Conservation (phyloP, 1,284 basidiomycete species). For the Lentinula novae-zelandiae region DNA sequence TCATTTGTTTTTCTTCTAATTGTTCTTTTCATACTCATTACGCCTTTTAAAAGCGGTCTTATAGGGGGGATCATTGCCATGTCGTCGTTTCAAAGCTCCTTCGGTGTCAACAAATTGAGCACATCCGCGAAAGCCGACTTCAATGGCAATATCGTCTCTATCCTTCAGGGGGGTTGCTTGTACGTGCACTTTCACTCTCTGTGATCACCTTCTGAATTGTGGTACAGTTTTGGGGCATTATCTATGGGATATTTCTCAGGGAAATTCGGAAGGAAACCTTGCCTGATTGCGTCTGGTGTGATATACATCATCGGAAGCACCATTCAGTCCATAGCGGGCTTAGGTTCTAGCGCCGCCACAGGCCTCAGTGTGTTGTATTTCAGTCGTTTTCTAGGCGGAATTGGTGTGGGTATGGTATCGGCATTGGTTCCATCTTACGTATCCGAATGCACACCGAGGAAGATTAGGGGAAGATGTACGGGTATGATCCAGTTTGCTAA, state of each 20-base stretch:
- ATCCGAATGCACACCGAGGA: conserved; percentile 52
- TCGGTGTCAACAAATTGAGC: conserved; percentile 37
- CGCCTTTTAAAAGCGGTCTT: conserved; percentile 33
- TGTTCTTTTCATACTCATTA: background rate
- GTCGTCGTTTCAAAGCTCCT: conserved; percentile 41
- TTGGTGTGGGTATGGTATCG: conserved; percentile 50
- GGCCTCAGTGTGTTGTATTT: conserved; percentile 44
- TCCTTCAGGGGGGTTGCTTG: conserved; percentile 58
- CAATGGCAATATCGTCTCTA: conserved; percentile 53
- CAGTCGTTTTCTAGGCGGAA: conserved; percentile 43
- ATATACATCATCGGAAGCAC: conserved; percentile 55
- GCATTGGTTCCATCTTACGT: conserved; percentile 56
- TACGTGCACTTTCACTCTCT: conserved; percentile 30
- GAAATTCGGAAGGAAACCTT: conserved; percentile 42
- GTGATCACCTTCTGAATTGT: background rate
- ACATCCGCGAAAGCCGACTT: conserved; percentile 33
- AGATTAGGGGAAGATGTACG: conserved; percentile 54
- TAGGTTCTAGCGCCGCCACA: conserved; percentile 34
- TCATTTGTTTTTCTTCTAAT: conserved; percentile 17
- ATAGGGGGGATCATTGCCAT: conserved; percentile 47
- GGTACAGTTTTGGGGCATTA: conserved; percentile 40
- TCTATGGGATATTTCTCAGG: conserved; percentile 37
- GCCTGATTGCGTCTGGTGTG: conserved; percentile 45
- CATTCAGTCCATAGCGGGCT: conserved; percentile 44
- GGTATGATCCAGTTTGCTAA: conserved; percentile 52